phyloP scores from a whole-genome alignment of 176 grass and related monocot species.

The Saccharum spontaneum region DNA sequence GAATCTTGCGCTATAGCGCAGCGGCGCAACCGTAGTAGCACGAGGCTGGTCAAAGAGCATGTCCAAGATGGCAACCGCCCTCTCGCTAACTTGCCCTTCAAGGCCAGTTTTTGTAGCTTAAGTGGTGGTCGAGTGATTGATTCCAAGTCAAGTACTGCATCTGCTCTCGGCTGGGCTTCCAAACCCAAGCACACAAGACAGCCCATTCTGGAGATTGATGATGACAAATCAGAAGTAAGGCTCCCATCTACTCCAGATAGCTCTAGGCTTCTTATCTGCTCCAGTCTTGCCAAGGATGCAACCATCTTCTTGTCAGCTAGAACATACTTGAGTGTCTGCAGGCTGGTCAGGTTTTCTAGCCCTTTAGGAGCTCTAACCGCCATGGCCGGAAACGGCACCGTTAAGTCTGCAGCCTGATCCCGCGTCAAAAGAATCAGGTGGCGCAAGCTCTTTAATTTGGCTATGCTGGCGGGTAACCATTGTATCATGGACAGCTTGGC shows the following conservation, averaged over 20 bases:
- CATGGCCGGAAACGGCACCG: neutral
- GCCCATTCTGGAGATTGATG: neutral
- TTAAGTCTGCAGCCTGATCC: neutral
- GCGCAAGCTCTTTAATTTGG: conserved; percentile 6
- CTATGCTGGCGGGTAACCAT: neutral
- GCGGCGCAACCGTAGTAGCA: neutral
- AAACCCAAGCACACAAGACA: neutral
- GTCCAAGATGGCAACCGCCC: conserved; percentile 11
- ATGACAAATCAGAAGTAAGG: neutral
- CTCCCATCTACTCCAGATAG: neutral
- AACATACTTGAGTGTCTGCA: conserved; percentile 46
- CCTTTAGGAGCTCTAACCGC: neutral
- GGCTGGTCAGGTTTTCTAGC: neutral
- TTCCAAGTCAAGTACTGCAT: conserved; percentile 15
- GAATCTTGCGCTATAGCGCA: conserved; percentile 22
- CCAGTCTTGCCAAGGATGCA: conserved; percentile 4
- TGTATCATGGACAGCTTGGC: conserved; percentile 4
- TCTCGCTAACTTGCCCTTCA: conserved; percentile 12
- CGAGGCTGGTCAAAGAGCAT: conserved; percentile 8
- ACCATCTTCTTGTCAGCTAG: neutral
- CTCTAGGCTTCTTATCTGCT: conserved; percentile 33
- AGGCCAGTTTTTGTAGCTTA: conserved; percentile 12
- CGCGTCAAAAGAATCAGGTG: no score
- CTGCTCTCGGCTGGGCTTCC: neutral
- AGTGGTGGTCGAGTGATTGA: neutral